These are phyloP conservation scores for Beauveria sp. DNA, from an alignment of 2,329 filamentous ascomycete genomes.

Conservation along the genomic window DNA sequence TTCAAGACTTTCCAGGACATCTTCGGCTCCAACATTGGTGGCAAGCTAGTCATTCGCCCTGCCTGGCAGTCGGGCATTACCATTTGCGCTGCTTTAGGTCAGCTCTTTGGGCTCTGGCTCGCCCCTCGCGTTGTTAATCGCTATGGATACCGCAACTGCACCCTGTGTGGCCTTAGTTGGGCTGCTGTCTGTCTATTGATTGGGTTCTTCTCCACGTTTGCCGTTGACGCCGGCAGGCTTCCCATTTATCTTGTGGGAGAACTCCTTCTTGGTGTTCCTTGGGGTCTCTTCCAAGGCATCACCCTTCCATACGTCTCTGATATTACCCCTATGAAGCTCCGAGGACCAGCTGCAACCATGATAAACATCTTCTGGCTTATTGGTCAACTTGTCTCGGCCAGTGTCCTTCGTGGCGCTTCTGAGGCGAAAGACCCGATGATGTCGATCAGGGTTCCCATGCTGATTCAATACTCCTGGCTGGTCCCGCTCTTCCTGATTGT, in stretches of 20 bases:
- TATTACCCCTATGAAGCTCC: constrained; percentile 23
- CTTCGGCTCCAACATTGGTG: constrained; percentile 3
- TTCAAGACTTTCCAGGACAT: constrained; percentile 8
- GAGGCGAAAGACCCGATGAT: constrained; percentile 19
- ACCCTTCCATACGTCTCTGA: constrained; percentile 32
- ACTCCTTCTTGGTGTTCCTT: constrained; percentile 29
- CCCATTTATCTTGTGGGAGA: constrained; percentile 25
- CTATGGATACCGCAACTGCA: constrained; percentile 12
- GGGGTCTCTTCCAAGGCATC: constrained; percentile 26
- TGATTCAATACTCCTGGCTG: constrained; percentile 32
- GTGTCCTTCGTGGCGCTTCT: constrained; percentile 24
- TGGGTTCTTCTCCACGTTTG: neutral
- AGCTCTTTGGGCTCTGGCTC: constrained; percentile 14
- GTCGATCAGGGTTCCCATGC: constrained; percentile 32
- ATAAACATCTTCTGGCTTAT: constrained; percentile 34
- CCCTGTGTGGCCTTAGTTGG: constrained; percentile 4
- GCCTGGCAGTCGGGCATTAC: constrained; percentile 14
- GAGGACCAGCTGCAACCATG: constrained; percentile 29
- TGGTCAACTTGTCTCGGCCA: constrained; percentile 29
- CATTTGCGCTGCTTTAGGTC: constrained; percentile 12
- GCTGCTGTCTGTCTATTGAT: constrained; percentile 3
- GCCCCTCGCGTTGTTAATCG: constrained; percentile 12
- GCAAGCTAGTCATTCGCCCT: constrained; percentile 2
- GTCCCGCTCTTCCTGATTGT: constrained; percentile 25
- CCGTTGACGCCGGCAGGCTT: neutral